phyloP scores from a whole-genome alignment of 2,329 filamentous ascomycete genomes.

The Penicillium brasilianum region DNA sequence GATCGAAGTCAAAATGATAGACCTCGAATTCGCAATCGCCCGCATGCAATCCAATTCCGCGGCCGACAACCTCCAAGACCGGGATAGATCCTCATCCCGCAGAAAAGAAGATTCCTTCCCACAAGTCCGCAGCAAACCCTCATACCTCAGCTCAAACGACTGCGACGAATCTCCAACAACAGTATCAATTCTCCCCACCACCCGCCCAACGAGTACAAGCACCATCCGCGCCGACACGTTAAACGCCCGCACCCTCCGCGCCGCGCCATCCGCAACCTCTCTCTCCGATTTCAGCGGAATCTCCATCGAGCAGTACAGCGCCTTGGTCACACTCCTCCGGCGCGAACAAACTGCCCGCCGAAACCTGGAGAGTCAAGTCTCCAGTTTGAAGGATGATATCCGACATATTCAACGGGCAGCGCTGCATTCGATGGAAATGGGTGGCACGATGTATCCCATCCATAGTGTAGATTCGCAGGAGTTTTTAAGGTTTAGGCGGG shows the following conservation, averaged over 20 bases:
- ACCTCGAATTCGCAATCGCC: slow-evolving; percentile 56
- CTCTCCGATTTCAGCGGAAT: slow-evolving; percentile 42
- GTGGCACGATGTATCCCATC: slow-evolving; percentile 42
- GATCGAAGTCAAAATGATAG: slow-evolving; percentile 57
- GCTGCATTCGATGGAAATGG: slow-evolving; percentile 37
- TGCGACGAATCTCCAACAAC: slow-evolving; percentile 25
- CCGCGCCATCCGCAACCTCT: slow-evolving; percentile 39
- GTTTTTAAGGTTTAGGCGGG: slow-evolving; percentile 36
- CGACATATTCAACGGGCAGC: slow-evolving; percentile 41
- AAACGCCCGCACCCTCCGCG: slow-evolving; percentile 32
- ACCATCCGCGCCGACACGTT: slow-evolving; percentile 43
- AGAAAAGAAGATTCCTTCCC: slow-evolving; percentile 25
- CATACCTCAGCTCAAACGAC: slow-evolving; percentile 21
- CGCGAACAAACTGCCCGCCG: slow-evolving; percentile 54
- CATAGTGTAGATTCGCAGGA: slow-evolving; percentile 39
- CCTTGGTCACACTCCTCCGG: slow-evolving; percentile 51
- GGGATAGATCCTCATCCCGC: slow-evolving; percentile 16
- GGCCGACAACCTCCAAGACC: slow-evolving; percentile 21
- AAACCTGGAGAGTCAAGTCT: slow-evolving; percentile 51
- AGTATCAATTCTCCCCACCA: slow-evolving; percentile 21
- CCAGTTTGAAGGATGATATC: slow-evolving; percentile 48
- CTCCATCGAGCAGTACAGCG: slow-evolving; percentile 54
- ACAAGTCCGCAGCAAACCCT: slow-evolving; percentile 27
- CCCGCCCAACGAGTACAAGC: slow-evolving; percentile 37
- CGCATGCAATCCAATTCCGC: slow-evolving; percentile 49